These are phyloP conservation scores for Nymphaea thermarum DNA, from an alignment of 164 flowering plant species.

Conservation along the genomic window DNA sequence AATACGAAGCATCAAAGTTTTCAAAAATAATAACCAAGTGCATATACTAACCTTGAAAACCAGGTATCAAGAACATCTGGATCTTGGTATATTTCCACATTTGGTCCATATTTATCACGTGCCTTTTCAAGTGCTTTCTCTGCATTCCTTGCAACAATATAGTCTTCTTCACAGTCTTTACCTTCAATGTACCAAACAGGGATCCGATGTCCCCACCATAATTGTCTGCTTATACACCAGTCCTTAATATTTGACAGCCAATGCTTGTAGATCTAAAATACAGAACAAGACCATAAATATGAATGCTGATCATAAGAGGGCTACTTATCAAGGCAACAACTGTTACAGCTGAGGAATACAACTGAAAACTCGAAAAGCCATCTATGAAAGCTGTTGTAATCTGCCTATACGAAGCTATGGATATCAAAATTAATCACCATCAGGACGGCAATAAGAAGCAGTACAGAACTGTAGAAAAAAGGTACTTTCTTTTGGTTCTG, in stretches of 20 bases:
- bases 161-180: constrained; percentile 77
- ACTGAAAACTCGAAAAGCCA: too few species aligned
- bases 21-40: background rate
- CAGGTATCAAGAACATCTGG: constrained; percentile 99
- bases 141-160: constrained; percentile 66
- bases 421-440: too few species aligned
- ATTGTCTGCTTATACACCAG: constrained; percentile 98
- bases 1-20: too few species aligned
- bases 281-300: constrained; percentile 5
- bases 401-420: too few species aligned
- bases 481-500: too few species aligned
- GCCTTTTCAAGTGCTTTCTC: constrained; percentile 75
- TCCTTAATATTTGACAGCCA: constrained; percentile 90
- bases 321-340: too few species aligned
- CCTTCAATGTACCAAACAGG: constrained; percentile 94
- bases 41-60: constrained; percentile 71
- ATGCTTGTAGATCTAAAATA: constrained; percentile 71
- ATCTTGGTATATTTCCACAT: constrained; percentile 83
- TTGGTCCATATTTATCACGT: constrained; percentile 57
- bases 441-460: too few species aligned
- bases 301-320: background rate
- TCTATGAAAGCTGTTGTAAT: too few species aligned
- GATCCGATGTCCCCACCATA: constrained; percentile 99
- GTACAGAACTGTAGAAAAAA: too few species aligned
- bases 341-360: too few species aligned